Conservation (phyloP, 441 rosid genomes). For the Jatropha multifida region DNA sequence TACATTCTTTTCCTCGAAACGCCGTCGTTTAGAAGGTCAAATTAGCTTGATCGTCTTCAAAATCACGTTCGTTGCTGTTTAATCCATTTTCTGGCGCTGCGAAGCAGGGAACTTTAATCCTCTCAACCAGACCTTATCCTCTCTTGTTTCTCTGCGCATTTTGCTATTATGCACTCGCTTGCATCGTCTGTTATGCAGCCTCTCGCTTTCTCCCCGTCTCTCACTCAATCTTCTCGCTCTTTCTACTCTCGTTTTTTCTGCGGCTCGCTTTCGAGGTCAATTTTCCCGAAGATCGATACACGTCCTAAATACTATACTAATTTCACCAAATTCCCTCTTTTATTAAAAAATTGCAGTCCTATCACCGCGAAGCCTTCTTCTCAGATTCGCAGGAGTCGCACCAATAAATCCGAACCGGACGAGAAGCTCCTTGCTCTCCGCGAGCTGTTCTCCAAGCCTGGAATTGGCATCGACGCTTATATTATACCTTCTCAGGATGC, state of each 20-base stretch:
- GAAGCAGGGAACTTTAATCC: conserved; percentile 10
- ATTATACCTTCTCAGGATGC: conserved; percentile 97
- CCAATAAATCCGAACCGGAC: conserved; percentile 40
- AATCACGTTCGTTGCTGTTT: background rate
- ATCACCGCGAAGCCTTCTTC: conserved; percentile 77
- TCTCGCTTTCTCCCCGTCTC: conserved; percentile 45
- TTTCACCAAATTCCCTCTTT: conserved; percentile 24
- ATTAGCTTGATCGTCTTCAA: too few relatives aligned
- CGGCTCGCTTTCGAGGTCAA: conserved; percentile 9
- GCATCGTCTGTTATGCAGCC: conserved; percentile 54
- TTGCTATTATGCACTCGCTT: conserved; percentile 37
- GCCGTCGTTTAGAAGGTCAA: background rate
- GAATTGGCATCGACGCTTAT: conserved; percentile 82
- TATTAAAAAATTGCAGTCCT: conserved; percentile 49
- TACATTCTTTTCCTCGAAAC: background rate
- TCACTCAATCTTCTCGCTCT: conserved; percentile 38
- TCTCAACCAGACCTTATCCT: conserved; percentile 12
- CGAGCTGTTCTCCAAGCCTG: conserved; percentile 58
- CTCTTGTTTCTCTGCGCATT: conserved; percentile 12
- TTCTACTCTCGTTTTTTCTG: conserved; percentile 35
- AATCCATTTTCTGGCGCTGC: background rate
- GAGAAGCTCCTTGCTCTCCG: conserved; percentile 74
- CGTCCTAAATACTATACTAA: conserved; percentile 24
- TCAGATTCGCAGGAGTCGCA: conserved; percentile 44
- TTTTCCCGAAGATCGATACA: conserved; percentile 34